Conservation (phyloP, 2,329 filamentous ascomycete species). For the Drechslera avenae region DNA sequence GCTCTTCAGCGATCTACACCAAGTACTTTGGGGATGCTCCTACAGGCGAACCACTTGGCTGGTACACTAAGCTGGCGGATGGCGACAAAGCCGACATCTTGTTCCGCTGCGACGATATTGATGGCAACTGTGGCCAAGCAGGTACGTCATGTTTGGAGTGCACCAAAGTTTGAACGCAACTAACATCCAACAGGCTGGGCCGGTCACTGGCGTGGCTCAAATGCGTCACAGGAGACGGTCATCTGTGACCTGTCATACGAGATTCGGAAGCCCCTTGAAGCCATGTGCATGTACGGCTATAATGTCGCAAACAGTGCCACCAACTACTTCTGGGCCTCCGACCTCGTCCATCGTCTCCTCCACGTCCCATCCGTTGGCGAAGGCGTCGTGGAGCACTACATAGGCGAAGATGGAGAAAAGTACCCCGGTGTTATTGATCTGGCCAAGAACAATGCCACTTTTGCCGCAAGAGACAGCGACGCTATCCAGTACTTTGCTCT, state of each 20-base stretch:
- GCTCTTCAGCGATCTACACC: conserved; percentile 62
- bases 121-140: conserved; percentile 62
- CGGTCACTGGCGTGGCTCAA: conserved; percentile 70
- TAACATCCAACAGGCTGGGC: conserved; percentile 59
- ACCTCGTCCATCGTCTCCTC: conserved; percentile 69
- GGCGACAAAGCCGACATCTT: conserved; percentile 62
- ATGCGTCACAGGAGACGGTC: conserved; percentile 69
- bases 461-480: conserved; percentile 63
- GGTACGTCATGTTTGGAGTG: conserved; percentile 22
- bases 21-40: conserved; percentile 70
- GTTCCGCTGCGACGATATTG: conserved; percentile 72
- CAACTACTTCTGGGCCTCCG: conserved; percentile 69
- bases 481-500: conserved; percentile 71
- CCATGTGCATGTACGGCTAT: conserved; percentile 67
- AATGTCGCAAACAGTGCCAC: conserved; percentile 61
- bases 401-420: conserved; percentile 62
- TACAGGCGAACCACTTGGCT: conserved; percentile 64
- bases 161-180: not conserved
- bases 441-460: conserved; percentile 56
- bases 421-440: conserved; percentile 62
- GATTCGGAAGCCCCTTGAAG: conserved; percentile 61
- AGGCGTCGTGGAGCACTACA: conserved; percentile 65
- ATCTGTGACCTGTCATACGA: conserved; percentile 69
- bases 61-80: conserved; percentile 64
- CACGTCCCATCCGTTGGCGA: conserved; percentile 68